Evolutionary conservation across 208 protist species (phyloP).

Genomic region (Porcisia hertigi): DNA sequence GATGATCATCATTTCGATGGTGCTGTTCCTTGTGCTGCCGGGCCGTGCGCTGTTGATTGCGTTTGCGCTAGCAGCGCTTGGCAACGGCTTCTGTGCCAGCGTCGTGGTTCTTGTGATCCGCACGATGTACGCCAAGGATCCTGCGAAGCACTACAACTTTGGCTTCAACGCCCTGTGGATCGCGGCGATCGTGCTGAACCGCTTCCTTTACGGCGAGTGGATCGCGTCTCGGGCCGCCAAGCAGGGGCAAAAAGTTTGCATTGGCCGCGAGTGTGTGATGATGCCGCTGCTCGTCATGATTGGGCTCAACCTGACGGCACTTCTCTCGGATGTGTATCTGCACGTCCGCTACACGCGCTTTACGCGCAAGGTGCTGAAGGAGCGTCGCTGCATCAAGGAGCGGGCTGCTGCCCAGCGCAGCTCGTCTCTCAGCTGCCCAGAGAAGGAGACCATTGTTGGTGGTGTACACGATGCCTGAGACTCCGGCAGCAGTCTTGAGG

Average conservation of each 20-base stretch:
- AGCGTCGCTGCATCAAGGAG: conserved; percentile 41
- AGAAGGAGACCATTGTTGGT: neutral
- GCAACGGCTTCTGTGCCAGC: conserved; percentile 67
- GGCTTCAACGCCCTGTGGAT: conserved; percentile 34
- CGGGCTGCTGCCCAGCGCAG: conserved; percentile 7
- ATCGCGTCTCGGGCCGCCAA: conserved; percentile 51
- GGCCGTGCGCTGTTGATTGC: conserved; percentile 37
- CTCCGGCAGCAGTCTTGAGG: neutral
- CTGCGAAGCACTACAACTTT: conserved; percentile 78
- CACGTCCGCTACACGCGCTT: conserved; percentile 47
- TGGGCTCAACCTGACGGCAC: conserved; percentile 37
- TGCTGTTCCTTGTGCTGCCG: conserved; percentile 52
- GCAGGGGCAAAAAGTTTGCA: conserved; percentile 35
- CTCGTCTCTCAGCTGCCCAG: conserved; percentile 3
- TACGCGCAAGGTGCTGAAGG: conserved; percentile 34
- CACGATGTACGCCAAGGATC: conserved; percentile 72
- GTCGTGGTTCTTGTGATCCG: conserved; percentile 51
- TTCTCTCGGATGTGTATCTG: conserved; percentile 38
- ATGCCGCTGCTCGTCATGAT: conserved; percentile 58
- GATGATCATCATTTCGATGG: conserved; percentile 46
- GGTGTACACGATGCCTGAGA: neutral
- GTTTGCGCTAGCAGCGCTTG: conserved; percentile 47
- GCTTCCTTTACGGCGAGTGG: conserved; percentile 74
- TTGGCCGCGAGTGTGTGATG: conserved; percentile 40
- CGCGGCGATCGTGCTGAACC: conserved; percentile 59